Conservation (phyloP, 371 early-diverging fungal genomes). For the Mortierella sp. region DNA sequence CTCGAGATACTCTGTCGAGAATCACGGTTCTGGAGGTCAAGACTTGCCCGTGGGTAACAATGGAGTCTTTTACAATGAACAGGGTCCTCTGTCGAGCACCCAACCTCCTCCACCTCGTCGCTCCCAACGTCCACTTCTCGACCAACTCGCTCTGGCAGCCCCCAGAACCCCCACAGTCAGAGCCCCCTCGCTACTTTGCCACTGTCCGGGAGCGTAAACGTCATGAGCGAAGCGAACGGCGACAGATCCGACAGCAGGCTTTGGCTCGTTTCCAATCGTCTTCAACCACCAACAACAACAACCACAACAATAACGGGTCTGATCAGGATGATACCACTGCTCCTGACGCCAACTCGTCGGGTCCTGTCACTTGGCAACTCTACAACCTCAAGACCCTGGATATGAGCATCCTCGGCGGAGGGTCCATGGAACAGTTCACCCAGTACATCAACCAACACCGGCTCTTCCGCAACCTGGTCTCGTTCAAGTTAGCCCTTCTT, state of each 20-base stretch:
- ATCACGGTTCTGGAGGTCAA: slow-evolving; percentile 19
- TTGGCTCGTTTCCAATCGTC: slow-evolving; percentile 14
- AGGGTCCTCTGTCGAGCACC: slow-evolving; percentile 22
- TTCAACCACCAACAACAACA: background rate
- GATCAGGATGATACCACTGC: background rate
- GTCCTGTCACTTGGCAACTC: slow-evolving; percentile 20
- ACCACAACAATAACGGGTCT: too few species aligned
- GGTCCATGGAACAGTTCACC: background rate
- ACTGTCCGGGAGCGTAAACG: slow-evolving; percentile 11
- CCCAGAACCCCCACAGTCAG: background rate
- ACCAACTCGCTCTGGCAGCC: background rate
- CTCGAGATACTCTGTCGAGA: background rate
- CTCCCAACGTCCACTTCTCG: background rate
- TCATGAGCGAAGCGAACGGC: slow-evolving; percentile 7
- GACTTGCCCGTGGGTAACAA: background rate
- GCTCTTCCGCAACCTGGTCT: slow-evolving; percentile 24
- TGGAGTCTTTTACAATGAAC: background rate
- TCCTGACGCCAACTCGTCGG: background rate
- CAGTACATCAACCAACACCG: slow-evolving; percentile 12
- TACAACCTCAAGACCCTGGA: slow-evolving; percentile 22
- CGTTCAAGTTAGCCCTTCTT: background rate
- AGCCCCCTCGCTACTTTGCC: background rate
- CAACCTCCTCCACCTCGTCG: slow-evolving; percentile 15
- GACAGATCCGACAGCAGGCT: slow-evolving; percentile 14
- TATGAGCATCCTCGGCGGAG: background rate